Evolutionary conservation across 139 green algal species (phyloP).

Genomic region (Chlamydomonas urium): DNA sequence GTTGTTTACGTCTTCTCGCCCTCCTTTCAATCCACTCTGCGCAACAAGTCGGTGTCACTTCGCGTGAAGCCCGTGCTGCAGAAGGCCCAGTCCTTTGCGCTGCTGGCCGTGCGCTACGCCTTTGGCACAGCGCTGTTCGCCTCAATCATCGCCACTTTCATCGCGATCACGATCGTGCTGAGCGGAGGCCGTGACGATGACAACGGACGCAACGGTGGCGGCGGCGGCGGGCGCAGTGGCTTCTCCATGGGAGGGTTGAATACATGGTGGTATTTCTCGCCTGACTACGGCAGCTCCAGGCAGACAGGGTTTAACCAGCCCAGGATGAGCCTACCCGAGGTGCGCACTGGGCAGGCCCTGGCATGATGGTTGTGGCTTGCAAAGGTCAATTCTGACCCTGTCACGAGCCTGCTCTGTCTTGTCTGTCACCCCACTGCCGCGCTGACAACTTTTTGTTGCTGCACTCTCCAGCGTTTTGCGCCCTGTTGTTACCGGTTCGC

Average conservation of each 20-base stretch:
- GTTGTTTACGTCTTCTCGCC: constrained; percentile 79
- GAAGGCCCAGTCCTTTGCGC: background rate
- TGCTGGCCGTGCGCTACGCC: constrained; percentile 57
- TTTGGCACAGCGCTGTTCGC: constrained; percentile 88
- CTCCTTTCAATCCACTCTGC: constrained; percentile 60
- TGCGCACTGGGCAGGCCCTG: too few species aligned
- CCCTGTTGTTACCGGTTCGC: constrained; percentile 1
- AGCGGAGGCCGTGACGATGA: constrained; percentile 34
- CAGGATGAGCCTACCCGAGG: too few species aligned
- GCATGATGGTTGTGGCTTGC: too few species aligned
- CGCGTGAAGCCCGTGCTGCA: constrained; percentile 56
- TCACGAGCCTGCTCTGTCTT: too few species aligned
- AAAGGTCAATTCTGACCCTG: too few species aligned
- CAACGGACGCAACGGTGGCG: constrained; percentile 10
- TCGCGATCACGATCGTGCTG: constrained; percentile 69
- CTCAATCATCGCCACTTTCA: constrained; percentile 71
- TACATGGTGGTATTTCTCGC: constrained; percentile 3
- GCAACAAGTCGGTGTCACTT: constrained; percentile 55
- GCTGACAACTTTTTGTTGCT: background rate
- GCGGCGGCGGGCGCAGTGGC: constrained; percentile 3
- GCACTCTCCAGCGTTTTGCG: background rate
- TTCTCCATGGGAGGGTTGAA: constrained; percentile 30
- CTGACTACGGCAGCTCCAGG: too few species aligned
- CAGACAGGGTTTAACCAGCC: too few species aligned
- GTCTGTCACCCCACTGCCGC: too few species aligned